phyloP scores from a whole-genome alignment of 768 basidiomycete species.

The Panus rudis region DNA sequence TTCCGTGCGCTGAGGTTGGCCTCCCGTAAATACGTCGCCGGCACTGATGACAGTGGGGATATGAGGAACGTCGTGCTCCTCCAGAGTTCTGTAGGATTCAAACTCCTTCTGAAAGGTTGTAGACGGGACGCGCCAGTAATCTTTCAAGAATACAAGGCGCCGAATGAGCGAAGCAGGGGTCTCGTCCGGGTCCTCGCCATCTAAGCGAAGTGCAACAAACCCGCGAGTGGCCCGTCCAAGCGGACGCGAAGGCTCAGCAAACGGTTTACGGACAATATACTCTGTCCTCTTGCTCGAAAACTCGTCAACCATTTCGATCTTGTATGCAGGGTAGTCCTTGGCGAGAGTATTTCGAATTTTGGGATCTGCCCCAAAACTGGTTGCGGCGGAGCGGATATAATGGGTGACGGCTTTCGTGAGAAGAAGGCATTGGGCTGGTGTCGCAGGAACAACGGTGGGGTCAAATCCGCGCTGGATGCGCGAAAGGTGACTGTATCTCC shows the following conservation, averaged over 20 bases:
- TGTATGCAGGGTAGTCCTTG: too few species aligned
- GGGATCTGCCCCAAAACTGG: too few species aligned
- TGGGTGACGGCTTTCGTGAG: too few species aligned
- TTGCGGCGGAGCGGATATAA: too few species aligned
- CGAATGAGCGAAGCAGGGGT: too few species aligned
- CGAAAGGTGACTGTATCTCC: constrained; percentile 15
- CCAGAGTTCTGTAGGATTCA: background rate
- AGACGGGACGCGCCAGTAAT: constrained; percentile 1
- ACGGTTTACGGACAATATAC: background rate
- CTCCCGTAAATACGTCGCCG: background rate
- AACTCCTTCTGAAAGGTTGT: background rate
- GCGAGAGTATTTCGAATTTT: too few species aligned
- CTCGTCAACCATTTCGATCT: too few species aligned
- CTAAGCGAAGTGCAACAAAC: background rate
- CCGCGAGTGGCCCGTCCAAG: background rate
- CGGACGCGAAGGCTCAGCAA: background rate
- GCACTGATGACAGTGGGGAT: background rate
- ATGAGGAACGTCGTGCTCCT: background rate
- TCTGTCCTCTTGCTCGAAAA: background rate
- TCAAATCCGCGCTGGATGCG: constrained; percentile 19
- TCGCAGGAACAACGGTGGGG: constrained; percentile 16
- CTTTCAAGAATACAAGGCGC: constrained; percentile 4
- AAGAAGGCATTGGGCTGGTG: too few species aligned
- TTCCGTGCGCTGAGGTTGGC: background rate
- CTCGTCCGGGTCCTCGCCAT: background rate